A percentile compares a stretch with the other conserved stretches of the same genome.
phyloP scores from a whole-genome alignment of 495 filamentous ascomycete genomes.

The Daldinia vernicosa region DNA sequence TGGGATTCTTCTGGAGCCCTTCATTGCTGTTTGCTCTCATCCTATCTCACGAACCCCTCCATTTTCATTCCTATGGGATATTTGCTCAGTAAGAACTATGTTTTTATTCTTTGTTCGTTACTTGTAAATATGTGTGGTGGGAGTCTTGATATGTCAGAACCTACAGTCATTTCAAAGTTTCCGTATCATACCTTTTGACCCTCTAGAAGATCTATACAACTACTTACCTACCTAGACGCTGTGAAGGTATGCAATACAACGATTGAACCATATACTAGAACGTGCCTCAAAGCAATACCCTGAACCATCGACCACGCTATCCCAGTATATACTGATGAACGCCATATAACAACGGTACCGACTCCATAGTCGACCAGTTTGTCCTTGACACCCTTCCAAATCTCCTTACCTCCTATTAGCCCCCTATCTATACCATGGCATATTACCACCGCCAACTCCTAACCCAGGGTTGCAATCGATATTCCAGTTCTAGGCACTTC shows the following conservation, averaged over 20 bases:
- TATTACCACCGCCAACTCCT: not conserved
- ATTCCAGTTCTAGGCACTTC: not conserved
- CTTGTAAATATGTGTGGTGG: too few relatives aligned
- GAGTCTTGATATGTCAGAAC: not conserved
- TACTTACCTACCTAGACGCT: constrained; percentile 2
- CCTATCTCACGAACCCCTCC: not conserved
- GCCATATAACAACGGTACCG: not conserved
- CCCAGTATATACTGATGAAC: too few relatives aligned
- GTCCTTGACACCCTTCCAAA: not conserved
- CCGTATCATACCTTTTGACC: not conserved
- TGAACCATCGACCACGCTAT: not conserved
- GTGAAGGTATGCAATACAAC: not conserved
- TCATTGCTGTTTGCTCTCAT: not conserved
- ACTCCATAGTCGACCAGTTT: not conserved
- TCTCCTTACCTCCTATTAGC: not conserved
- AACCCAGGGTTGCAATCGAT: not conserved
- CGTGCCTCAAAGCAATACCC: not conserved
- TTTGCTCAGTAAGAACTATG: not conserved
- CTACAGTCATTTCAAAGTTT: not conserved
- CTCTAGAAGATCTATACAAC: not conserved
- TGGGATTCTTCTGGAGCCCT: not conserved
- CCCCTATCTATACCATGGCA: not conserved
- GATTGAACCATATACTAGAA: not conserved
- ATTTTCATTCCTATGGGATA: not conserved
- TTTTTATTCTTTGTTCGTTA: too few relatives aligned